Base-by-base conservation (phyloP, 331 rosid species). In the Pyrus hybrid region DNA sequence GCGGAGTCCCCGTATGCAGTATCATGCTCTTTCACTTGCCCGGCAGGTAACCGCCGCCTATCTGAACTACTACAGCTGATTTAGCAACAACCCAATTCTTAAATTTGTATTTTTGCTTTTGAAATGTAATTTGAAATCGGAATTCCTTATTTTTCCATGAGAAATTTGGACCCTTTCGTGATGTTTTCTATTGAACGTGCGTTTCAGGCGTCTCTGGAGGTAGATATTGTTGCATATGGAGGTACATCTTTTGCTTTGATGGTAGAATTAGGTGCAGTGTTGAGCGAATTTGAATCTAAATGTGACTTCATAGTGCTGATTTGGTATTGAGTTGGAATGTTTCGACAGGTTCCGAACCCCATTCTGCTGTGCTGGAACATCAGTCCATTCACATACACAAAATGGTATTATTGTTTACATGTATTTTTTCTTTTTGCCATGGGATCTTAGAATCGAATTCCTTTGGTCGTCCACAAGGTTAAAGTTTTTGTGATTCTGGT, bases 1-100 rank as follows among this genome's bases (percentile, higher is more conserved):
- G 68, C 99, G 99, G 53, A 94, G 96, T 75, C 99, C 99, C 77
- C 87, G 99, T 78, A 94, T 94, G 99, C 97, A 94, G 75, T 94
- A 88, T 47, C 99, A 94, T 18, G 96, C 99, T 76, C 92, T 94
- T 79, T 94, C 99, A 41, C 91, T 92, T 28, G 91, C 97, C 12
- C 85, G 91, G 82, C 97, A 94, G 93, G 97, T 92, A 56, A 58
- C 9, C 23, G 5, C 0, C 28, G 11, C 13, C 51, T 37, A 0
- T 18, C 26, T 72, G 30, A 58, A 35, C 26, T 8, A 10, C 16
- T 23, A 14, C 29, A 14, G 65, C 65, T 16, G 13, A 49, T 73
- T 37, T 23, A 73, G 43, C 69, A 25, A 62, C 56, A 3, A 17
- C 67, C 56, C 18, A n/a, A 17, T 49, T 71, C 47, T 23, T 54